Base-by-base conservation (phyloP, 1,139 yeast species). In the Hyphopichia wangnamkhiaoensis region DNA sequence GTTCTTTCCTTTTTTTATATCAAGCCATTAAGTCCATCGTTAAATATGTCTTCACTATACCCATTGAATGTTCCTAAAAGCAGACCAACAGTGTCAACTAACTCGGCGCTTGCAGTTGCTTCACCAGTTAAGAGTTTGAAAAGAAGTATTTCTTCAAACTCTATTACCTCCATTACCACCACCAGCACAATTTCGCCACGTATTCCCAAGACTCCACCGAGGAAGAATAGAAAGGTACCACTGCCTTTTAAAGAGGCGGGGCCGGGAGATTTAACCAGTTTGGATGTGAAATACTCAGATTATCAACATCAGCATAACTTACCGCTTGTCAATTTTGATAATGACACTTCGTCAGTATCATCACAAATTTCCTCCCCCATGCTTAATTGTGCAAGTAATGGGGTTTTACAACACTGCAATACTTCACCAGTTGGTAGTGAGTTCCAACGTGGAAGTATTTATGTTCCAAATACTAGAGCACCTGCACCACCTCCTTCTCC, bases 221-320 rank as follows among this genome's bases (percentile, higher is more conserved):
- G 20, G 12, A 29, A 29, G 33, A 14, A 30, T 9, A 14, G 31
- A 12, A 31, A 18, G 24, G 13, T n/a, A 6, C 33, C 33, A 18
- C 31, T 16, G 19, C 31, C 29, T 12, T 26, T 26, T 12, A 5
- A 10, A 8, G 29, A 26, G 14, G 7, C n/a, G 13, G n/a, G 14
- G 14, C 21, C 5, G 7, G 33, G 12, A 3, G 33, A 31, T 14
- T 8, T 32, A 12, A 32, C 35, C 25, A 32, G 35, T 15, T 15
- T 32, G 6, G 35, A 32, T 14, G 35, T 32, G 5, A 32, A 32
- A 12, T 23, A 32, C 20, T 5, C 29, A 5, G 21, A 17, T n/a
- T 21, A 32, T n/a, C 28, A 23, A n/a, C 10, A 13, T 6, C 35
- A 32, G 26, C 3, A 7, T 5, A 17, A 29, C 12, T 6, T 29